phyloP scores from a whole-genome alignment of 1,284 basidiomycete genomes.

The Amylostereum areolatum region DNA sequence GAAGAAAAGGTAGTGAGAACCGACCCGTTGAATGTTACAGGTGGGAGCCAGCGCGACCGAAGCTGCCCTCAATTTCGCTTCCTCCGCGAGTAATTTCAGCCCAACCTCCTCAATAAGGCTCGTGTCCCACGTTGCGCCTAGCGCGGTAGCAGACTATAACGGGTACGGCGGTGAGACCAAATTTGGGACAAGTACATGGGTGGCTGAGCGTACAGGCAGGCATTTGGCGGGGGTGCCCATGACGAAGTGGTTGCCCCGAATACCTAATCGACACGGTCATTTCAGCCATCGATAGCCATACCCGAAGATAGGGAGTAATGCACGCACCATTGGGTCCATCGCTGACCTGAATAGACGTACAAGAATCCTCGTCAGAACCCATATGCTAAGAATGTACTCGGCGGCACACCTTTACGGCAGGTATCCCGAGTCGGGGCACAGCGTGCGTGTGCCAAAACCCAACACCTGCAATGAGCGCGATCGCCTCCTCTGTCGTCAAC shows the following conservation, averaged over 20 bases:
- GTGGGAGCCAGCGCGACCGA: constrained; percentile 61
- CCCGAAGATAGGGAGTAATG: constrained; percentile 21
- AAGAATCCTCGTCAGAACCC: not conserved
- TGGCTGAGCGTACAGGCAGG: constrained; percentile 39
- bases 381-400: not conserved
- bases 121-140: constrained; percentile 60
- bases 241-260: constrained; percentile 31
- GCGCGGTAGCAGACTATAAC: constrained; percentile 57
- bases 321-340: constrained; percentile 66
- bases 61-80: constrained; percentile 59
- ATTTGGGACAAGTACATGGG: constrained; percentile 15
- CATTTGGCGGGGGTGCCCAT: constrained; percentile 54
- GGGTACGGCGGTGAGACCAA: not conserved
- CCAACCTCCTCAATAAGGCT: constrained; percentile 50
- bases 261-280: constrained; percentile 56
- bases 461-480: constrained; percentile 62
- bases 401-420: constrained; percentile 55
- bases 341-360: constrained; percentile 43
- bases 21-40: constrained; percentile 61
- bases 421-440: constrained; percentile 59
- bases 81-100: constrained; percentile 45
- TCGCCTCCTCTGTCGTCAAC: constrained; percentile 66
- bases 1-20: constrained; percentile 1
- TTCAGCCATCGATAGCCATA: constrained; percentile 9
- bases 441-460: constrained; percentile 73